These are phyloP conservation scores for Psilocybe azurescens DNA, from an alignment of 768 basidiomycete genomes.

Conservation along the genomic window DNA sequence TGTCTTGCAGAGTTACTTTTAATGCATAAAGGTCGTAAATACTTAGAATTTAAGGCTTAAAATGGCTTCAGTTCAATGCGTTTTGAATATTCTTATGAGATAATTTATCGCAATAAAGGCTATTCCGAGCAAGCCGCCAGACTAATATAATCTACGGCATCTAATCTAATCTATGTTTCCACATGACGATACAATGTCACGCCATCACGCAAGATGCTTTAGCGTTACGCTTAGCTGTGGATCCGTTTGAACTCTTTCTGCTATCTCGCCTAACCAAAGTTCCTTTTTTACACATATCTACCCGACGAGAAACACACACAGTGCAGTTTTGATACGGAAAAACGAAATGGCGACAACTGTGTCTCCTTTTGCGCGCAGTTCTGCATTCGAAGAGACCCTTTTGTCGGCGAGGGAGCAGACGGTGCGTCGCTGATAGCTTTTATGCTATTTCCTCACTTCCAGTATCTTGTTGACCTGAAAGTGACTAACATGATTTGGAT, in stretches of 20 bases:
- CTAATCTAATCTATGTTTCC: no score
- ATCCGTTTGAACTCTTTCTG: background rate
- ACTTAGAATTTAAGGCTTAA: no score
- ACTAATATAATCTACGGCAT: no score
- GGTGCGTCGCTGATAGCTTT: slow-evolving; percentile 38
- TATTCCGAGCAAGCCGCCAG: no score
- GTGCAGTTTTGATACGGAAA: background rate
- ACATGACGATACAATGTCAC: no score
- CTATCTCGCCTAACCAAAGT: background rate
- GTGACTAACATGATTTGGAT: background rate
- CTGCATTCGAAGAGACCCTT: slow-evolving; percentile 57
- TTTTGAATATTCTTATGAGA: no score
- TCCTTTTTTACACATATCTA: background rate
- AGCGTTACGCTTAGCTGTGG: background rate
- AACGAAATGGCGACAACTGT: slow-evolving; percentile 42
- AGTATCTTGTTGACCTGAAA: no score
- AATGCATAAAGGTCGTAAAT: no score
- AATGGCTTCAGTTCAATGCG: no score
- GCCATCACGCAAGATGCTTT: no score
- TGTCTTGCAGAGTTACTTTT: no score
- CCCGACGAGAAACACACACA: background rate
- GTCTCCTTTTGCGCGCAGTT: slow-evolving; percentile 70
- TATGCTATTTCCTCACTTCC: slow-evolving; percentile 5
- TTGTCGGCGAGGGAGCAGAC: slow-evolving; percentile 61
- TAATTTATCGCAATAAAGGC: no score